Evolutionary conservation across 2,329 filamentous ascomycete genomes (phyloP), one percentile per base, ranked within the genome.

Genomic region (Septoria petroselini): DNA sequence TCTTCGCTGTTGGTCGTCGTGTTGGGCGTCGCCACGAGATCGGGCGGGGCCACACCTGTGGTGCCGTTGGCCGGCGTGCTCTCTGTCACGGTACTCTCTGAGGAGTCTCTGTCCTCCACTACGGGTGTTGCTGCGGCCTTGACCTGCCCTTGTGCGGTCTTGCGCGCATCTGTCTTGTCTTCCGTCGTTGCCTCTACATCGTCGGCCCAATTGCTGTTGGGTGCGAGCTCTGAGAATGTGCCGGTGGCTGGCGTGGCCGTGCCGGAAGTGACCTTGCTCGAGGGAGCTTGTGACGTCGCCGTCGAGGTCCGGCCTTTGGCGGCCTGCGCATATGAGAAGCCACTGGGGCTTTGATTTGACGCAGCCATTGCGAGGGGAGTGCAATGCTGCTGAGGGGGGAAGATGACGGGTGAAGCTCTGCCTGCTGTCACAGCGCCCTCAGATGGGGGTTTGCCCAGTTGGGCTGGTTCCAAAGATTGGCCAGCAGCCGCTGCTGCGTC

Each of bases 311-410:
- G 80, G 65, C 91, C 89, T 71, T 93, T 93, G 53, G 91, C 91
- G 66, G 91, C 91, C 78, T 95, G 90, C 64, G 91, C 91, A 71
- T 97, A 97, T 53, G 91, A 96, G 69, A 96, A 95, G 60, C 65
- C 65, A 35, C 61, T 61, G 18, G 64, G 60, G 61, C 63, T 65
- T 23, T 55, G 50, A 35, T 39, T 58, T 31, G 53, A 51, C 37
- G 58, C 60, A 53, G 60, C 61, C 62, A 65, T 65, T 52, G 48
- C 50, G 42, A n/a, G n/a, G 43, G 27, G 27, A 29, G 25, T 43
- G 40, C 41, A 49, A 50, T 44, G 40, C 49, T 52, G 47, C 46
- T 12, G 18, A 15, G 46, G 41, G 27, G 38, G 29, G 44, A 48
- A 29, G 25, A 33, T 38, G 41, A n/a, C 29, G 25, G 23, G 23